Base-by-base conservation (phyloP, 1,139 yeast genomes). In the Lipomyces yarrowii region DNA sequence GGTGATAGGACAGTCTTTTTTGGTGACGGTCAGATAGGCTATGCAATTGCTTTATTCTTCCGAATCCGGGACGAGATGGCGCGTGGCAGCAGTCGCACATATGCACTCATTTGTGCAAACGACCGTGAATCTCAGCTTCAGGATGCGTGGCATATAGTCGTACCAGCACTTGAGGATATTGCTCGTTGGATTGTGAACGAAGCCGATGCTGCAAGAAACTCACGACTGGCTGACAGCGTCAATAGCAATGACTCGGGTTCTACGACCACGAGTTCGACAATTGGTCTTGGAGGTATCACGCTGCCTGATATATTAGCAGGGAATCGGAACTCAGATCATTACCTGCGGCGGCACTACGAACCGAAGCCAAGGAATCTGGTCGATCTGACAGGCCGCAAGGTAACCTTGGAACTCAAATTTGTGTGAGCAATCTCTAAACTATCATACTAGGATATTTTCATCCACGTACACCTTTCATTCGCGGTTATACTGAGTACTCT, bases 21-120 rank as follows among this genome's bases (percentile, higher is more conserved):
- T 72, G 92, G 92, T 1, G 96, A 90, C 73, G 83, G 85, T 7
- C 75, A 80, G 2, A 83, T 86, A 69, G 96, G 96, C 0, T 85
- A 87, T 70, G 87, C 93, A 55, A 77, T 90, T 30, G 84, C 86
- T 46, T 81, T 86, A 66, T 85, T 88, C 6, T 90, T 91, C 78
- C 88, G 88, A 73, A 79, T 90, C 15, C 81, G 81, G 52, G 97
- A 91, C 75, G 79, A 82, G 32, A 84, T 86, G 63, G 93, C 96
- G 0, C 81, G 96, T 64, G 96, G 96, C 0, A 87, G 90, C 5
- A 94, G 89, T 72, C 79, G 96, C 64, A 84, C 90, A 66, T 90
- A 89, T 73, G 83, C 91, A 2, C 75, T 89, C 30, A 82, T 89
- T 70, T 85, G 89, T 37, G 81, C 88, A 2, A 80, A 87, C 23